A percentile compares a stretch with the other conserved stretches of the same genome.
Conservation (phyloP, 2,329 filamentous ascomycete species). For the Malbranchea cinnamomea region DNA sequence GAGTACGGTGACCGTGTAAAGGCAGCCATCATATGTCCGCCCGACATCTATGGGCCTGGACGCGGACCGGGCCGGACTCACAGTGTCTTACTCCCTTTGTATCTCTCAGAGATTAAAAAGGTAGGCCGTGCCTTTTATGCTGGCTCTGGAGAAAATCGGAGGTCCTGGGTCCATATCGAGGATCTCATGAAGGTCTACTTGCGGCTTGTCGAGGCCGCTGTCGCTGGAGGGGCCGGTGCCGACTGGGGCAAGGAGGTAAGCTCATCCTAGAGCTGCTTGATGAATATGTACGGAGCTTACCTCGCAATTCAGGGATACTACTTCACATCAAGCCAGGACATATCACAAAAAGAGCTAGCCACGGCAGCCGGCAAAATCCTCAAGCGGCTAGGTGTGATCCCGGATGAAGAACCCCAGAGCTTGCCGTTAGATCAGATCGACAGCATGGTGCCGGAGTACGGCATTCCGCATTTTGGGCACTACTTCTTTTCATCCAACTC, state of each 20-base stretch:
- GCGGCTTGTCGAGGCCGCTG: background rate
- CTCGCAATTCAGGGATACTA: background rate
- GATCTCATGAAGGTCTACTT: background rate
- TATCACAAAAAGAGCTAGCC: background rate
- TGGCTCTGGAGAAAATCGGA: background rate
- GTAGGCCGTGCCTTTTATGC: background rate
- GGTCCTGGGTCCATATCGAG: background rate
- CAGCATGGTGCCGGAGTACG: background rate
- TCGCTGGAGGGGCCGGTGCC: background rate
- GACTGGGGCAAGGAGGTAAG: background rate
- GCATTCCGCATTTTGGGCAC: background rate
- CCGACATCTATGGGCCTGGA: conserved; percentile 6
- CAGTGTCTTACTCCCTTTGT: background rate
- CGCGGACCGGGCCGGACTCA: conserved; percentile 1
- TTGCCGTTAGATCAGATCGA: background rate
- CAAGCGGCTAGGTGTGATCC: background rate
- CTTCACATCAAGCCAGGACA: background rate
- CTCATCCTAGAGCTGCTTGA: background rate
- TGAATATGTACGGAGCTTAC: too few relatives aligned
- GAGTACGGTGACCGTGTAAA: conserved; percentile 6
- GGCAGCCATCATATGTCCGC: conserved; percentile 5
- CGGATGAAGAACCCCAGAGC: background rate
- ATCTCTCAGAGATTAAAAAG: conserved; percentile 1
- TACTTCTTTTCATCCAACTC: too few relatives aligned
- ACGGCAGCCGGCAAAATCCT: background rate